A percentile compares a stretch with the other conserved stretches of the same genome.
Conservation (phyloP, 164 flowering plant species). For the Tetracentron sinense region DNA sequence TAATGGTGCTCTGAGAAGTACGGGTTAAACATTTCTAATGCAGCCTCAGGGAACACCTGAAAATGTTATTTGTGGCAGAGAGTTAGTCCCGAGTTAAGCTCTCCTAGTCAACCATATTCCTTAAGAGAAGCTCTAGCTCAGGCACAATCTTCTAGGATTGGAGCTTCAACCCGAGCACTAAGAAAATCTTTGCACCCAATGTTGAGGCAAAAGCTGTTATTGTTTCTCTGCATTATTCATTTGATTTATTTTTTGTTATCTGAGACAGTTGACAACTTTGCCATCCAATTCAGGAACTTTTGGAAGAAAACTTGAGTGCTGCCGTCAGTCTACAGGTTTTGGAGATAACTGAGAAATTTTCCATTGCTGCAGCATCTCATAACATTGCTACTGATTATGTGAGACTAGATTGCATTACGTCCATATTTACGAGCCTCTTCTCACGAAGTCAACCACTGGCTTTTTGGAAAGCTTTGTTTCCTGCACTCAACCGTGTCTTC, state of each 20-base stretch:
- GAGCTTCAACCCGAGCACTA: slow-evolving; percentile 90
- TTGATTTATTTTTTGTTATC: neutral
- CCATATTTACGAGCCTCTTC: slow-evolving; percentile 77
- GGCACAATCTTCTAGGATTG: slow-evolving; percentile 96
- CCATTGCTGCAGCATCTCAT: slow-evolving; percentile 68
- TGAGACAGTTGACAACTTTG: neutral
- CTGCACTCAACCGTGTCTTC: slow-evolving; percentile 75
- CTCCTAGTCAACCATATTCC: slow-evolving; percentile 98
- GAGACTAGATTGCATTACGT: slow-evolving; percentile 87
- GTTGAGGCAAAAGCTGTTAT: slow-evolving; percentile 89
- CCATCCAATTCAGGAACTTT: slow-evolving; percentile 47
- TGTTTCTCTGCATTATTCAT: neutral
- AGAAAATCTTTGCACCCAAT: slow-evolving; percentile 96
- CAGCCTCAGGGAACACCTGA: slow-evolving; percentile 94
- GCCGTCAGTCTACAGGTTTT: slow-evolving; percentile 92
- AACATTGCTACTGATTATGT: slow-evolving; percentile 93
- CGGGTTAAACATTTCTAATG: slow-evolving; percentile 25
- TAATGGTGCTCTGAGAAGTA: neutral
- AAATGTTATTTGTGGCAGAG: slow-evolving; percentile 86
- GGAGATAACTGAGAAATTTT: slow-evolving; percentile 78
- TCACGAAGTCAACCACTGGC: slow-evolving; percentile 80
- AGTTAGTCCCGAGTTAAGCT: slow-evolving; percentile 91
- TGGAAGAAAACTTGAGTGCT: slow-evolving; percentile 97
- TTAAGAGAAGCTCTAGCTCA: slow-evolving; percentile 98
- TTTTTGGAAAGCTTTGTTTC: slow-evolving; percentile 86